Base-by-base conservation (phyloP, 2,329 filamentous ascomycete species). In the Aspergillus fumigatus region DNA sequence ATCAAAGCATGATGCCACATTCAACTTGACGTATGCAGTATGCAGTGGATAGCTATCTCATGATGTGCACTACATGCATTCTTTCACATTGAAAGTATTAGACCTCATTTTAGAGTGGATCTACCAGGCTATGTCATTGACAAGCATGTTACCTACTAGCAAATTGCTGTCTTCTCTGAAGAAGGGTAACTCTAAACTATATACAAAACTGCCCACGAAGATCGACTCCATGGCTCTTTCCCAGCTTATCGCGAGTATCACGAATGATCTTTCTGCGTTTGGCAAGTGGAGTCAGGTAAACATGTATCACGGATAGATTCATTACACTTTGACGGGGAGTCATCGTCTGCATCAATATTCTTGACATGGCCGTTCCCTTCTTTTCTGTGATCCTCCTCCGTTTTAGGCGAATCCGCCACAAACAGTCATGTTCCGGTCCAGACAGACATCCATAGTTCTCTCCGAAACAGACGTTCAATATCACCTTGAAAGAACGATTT, bases 381-480 rank as follows among this genome's bases (percentile, higher is more conserved):
- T 14, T 26, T 26, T 23, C 43, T 6, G 10, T 47, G 21, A 38
- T 35, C 11, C 17, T 26, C 51, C 19, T 21, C 35, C 14, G 23
- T 21, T 19, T 51, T 48, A 41, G 40, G 40, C 35, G 35, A 14
- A n/a, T 21, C 35, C 23, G 40, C 23, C n/a, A 52, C 21, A 47
- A 48, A 26, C n/a, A n/a, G 58, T 19, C 52, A 74, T 76, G 73
- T 67, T 75, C 35, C 67, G 72, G 55, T 64, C 67, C 35, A 67
- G 65, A 17, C 67, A 71, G 38, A 73, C 71, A 7, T 59, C 66
- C 32, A 70, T 76, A 49, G 53, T 55, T 25, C 60, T 75, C 27
- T 65, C 65, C 1, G 66, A 72, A 19, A 60, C 68, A 21, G 73
- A 76, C 56, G 32, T 75, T 23, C 62, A 68, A 29, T 65, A 59